phyloP scores from a whole-genome alignment of 352 stramenopile species.

The Globisporangium apiculatum region DNA sequence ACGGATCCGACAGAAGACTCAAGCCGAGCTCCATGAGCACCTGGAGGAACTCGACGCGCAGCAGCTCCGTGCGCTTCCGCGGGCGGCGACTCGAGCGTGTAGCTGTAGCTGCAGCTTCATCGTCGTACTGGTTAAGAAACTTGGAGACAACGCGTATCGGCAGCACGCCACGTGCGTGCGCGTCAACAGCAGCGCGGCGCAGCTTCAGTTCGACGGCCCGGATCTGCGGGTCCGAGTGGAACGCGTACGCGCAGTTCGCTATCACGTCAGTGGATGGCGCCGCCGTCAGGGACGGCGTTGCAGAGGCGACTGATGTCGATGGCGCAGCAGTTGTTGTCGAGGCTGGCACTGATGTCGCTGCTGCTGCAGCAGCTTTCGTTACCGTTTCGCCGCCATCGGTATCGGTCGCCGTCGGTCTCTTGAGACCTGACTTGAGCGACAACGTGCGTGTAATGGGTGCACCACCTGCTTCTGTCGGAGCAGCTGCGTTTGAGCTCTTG shows the following conservation, averaged over 20 bases:
- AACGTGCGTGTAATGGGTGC: neutral
- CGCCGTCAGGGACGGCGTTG: neutral
- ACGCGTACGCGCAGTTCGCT: conserved; percentile 76
- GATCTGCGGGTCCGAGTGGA: conserved; percentile 71
- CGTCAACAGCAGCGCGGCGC: conserved; percentile 53
- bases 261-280: neutral
- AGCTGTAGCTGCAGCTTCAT: neutral
- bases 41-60: conserved; percentile 88
- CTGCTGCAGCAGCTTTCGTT: neutral
- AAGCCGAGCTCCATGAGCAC: conserved; percentile 92
- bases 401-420: neutral
- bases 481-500: neutral
- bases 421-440: conserved; percentile 2
- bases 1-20: conserved; percentile 50
- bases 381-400: neutral
- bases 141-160: conserved; percentile 64
- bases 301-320: neutral
- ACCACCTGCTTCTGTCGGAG: neutral
- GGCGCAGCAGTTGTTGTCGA: neutral
- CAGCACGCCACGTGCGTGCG: conserved; percentile 61
- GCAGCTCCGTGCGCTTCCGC: conserved; percentile 33
- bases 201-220: conserved; percentile 84
- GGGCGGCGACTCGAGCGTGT: neutral
- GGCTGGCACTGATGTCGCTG: neutral
- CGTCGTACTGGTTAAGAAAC: conserved; percentile 48